Evolutionary conservation across 768 basidiomycete genomes (phyloP).

Genomic region (Leucocoprinus sp.): DNA sequence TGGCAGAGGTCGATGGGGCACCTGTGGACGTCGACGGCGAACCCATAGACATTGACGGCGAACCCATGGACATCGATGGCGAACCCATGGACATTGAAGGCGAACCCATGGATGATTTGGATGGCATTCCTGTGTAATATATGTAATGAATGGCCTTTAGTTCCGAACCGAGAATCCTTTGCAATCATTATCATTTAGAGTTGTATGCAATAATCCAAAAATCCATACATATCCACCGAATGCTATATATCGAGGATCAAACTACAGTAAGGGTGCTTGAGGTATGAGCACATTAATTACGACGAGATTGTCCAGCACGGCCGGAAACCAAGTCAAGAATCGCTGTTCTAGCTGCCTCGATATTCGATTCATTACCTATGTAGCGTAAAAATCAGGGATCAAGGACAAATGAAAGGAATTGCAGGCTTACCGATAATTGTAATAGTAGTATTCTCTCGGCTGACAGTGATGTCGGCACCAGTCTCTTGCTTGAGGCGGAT

Average conservation of each 20-base stretch:
- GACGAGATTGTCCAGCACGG: slow-evolving; percentile 30
- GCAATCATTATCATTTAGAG: not conserved
- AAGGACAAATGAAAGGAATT: not conserved
- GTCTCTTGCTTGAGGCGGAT: slow-evolving; percentile 82
- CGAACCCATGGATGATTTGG: slow-evolving; percentile 29
- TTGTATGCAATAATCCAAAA: slow-evolving; percentile 5
- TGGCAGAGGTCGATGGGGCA: slow-evolving; percentile 30
- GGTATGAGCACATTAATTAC: slow-evolving; percentile 22
- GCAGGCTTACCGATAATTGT: slow-evolving; percentile 68
- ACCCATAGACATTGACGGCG: slow-evolving; percentile 32
- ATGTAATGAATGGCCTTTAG: slow-evolving; percentile 15
- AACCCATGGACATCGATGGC: slow-evolving; percentile 34
- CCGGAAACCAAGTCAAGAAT: slow-evolving; percentile 54
- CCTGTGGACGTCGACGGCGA: slow-evolving; percentile 34
- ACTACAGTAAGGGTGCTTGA: slow-evolving; percentile 8
- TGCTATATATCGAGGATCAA: slow-evolving; percentile 10
- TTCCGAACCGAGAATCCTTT: not conserved
- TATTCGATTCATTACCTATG: slow-evolving; percentile 59
- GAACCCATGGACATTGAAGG: slow-evolving; percentile 27
- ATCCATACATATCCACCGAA: slow-evolving; percentile 23
- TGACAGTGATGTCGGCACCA: slow-evolving; percentile 86
- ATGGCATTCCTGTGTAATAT: slow-evolving; percentile 30
- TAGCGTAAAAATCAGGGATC: slow-evolving; percentile 7
- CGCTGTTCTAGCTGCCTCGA: slow-evolving; percentile 67
- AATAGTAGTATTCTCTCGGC: slow-evolving; percentile 82